Evolutionary conservation across 1,284 basidiomycete genomes (phyloP).

Genomic region (Leccinum fallax): DNA sequence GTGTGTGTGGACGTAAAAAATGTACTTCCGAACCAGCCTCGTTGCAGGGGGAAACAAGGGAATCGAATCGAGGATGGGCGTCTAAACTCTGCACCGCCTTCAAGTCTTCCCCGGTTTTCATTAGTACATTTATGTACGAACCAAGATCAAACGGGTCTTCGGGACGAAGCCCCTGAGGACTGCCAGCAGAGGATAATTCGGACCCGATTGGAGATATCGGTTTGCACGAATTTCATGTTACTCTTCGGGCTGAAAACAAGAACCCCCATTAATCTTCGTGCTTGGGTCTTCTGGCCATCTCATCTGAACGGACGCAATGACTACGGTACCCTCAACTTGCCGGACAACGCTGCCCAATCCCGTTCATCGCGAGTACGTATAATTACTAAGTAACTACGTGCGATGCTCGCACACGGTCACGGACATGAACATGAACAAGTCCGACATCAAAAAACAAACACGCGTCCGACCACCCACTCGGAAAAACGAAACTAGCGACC

Average conservation of each 20-base stretch:
- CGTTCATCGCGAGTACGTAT: background rate
- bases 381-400: background rate
- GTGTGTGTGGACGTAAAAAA: background rate
- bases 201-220: background rate
- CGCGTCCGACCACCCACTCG: background rate
- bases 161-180: background rate
- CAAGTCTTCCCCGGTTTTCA: background rate
- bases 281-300: background rate
- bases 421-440: background rate
- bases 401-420: background rate
- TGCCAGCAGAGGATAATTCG: background rate
- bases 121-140: background rate
- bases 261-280: background rate
- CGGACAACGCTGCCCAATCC: background rate
- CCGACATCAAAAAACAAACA: background rate
- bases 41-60: background rate
- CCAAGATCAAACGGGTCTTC: background rate
- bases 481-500: background rate
- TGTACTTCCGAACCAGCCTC: background rate
- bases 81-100: background rate
- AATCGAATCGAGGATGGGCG: background rate
- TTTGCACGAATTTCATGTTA: background rate
- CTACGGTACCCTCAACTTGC: background rate
- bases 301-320: background rate
- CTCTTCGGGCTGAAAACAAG: background rate